Evolutionary conservation across 1,284 basidiomycete genomes (phyloP).

Genomic region (Boletus hoseneyae): DNA sequence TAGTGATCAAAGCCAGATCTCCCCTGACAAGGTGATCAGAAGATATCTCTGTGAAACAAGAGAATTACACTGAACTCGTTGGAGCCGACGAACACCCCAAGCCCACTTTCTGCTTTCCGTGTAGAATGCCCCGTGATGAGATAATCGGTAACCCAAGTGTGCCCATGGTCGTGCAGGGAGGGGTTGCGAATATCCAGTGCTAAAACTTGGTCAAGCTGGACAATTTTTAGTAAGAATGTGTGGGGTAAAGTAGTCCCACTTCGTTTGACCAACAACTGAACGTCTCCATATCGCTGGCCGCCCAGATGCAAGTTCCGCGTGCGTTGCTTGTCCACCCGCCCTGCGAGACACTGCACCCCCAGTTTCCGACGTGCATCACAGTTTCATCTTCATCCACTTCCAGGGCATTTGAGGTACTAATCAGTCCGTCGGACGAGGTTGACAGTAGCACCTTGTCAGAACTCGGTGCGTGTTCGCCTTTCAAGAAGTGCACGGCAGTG

Average conservation of each 20-base stretch:
- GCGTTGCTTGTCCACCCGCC: slow-evolving; percentile 57
- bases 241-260: slow-evolving; percentile 35
- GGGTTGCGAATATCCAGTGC: slow-evolving; percentile 52
- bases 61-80: slow-evolving; percentile 47
- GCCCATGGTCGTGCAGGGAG: slow-evolving; percentile 43
- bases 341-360: slow-evolving; percentile 72
- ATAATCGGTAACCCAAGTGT: slow-evolving; percentile 63
- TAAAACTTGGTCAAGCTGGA: slow-evolving; percentile 49
- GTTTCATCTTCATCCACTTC: slow-evolving; percentile 78
- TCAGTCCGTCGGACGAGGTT: slow-evolving; percentile 68
- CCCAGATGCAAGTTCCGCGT: slow-evolving; percentile 52
- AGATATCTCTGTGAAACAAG: not conserved
- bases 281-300: slow-evolving; percentile 81
- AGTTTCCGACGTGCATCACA: slow-evolving; percentile 63
- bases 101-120: slow-evolving; percentile 23
- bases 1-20: slow-evolving; percentile 53
- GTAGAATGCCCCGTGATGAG: slow-evolving; percentile 45
- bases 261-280: slow-evolving; percentile 73
- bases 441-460: slow-evolving; percentile 53
- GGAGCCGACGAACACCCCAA: slow-evolving; percentile 55
- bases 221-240: not conserved
- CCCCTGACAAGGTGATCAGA: slow-evolving; percentile 42
- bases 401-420: slow-evolving; percentile 61
- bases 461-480: slow-evolving; percentile 20
- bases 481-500: slow-evolving; percentile 58